Conservation (phyloP, 345 rosid genomes). For the Aquilaria malaccensis region DNA sequence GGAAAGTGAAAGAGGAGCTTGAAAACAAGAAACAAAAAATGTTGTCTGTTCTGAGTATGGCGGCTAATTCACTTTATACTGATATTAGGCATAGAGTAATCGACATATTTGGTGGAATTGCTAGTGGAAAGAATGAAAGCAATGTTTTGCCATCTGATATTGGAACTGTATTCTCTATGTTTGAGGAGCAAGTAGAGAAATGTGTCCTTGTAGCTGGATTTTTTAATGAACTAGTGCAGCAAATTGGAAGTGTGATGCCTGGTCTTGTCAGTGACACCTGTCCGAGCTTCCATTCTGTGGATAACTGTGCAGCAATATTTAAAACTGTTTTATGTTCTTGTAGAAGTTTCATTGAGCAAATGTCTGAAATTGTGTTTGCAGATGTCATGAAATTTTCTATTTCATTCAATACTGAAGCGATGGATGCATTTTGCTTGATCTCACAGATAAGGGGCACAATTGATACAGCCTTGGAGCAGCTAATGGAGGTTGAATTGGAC, state of each 20-base stretch:
- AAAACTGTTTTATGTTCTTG: constrained; percentile 47
- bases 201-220: constrained; percentile 52
- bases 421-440: constrained; percentile 77
- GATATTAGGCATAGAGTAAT: constrained; percentile 45
- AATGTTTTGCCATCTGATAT: constrained; percentile 27
- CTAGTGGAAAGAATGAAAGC: constrained; percentile 29
- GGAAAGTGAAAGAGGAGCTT: constrained; percentile 25
- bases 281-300: constrained; percentile 31
- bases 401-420: constrained; percentile 60
- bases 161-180: constrained; percentile 39
- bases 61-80: constrained; percentile 49
- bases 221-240: constrained; percentile 45
- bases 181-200: constrained; percentile 82
- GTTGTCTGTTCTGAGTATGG: constrained; percentile 40
- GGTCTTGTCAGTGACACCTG: constrained; percentile 21
- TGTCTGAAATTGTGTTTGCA: constrained; percentile 63
- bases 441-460: constrained; percentile 75
- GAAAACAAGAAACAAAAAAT: constrained; percentile 59
- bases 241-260: constrained; percentile 33
- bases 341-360: constrained; percentile 48
- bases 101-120: constrained; percentile 30
- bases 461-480: constrained; percentile 73
- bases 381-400: constrained; percentile 61
- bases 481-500: constrained; percentile 70
- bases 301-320: constrained; percentile 53